These are phyloP conservation scores for Cutaneotrichosporon dermatis DNA, from an alignment of 1,284 basidiomycete genomes.

Conservation along the genomic window DNA sequence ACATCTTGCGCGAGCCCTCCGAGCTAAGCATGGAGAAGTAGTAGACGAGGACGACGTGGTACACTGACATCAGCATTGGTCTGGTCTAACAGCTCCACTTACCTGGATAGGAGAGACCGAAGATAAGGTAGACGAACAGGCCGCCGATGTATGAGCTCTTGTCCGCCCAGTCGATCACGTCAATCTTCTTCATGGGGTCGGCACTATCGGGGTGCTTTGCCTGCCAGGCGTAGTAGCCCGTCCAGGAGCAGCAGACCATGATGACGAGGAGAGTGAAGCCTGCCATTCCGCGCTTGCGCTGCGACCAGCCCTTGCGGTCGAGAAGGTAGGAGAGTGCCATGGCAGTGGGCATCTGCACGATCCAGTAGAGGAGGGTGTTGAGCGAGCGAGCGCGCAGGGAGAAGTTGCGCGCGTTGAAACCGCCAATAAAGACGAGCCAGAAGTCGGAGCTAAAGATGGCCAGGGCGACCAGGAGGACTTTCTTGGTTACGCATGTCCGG, in stretches of 20 bases:
- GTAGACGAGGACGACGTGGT: conserved; percentile 6
- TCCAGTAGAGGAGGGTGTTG: conserved; percentile 4
- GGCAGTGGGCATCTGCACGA: conserved; percentile 2
- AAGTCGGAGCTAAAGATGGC: conserved; percentile 4
- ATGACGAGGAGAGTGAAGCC: background rate
- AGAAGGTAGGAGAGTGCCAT: background rate
- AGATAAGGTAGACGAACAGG: conserved; percentile 4
- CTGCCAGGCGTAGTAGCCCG: conserved; percentile 3
- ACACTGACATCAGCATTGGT: background rate
- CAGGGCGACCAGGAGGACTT: background rate
- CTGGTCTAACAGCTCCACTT: too few species aligned
- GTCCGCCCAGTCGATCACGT: conserved; percentile 4
- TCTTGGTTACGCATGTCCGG: background rate
- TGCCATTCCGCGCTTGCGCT: background rate
- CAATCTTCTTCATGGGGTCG: background rate
- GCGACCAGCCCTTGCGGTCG: conserved; percentile 1
- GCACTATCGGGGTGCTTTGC: background rate
- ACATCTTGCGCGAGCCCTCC: conserved; percentile 1
- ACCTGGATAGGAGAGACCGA: conserved; percentile 1
- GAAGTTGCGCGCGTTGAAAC: conserved; percentile 4
- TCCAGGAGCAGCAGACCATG: conserved; percentile 1
- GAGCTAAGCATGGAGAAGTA: conserved; percentile 2
- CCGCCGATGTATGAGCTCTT: background rate
- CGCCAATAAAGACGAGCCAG: conserved; percentile 4
- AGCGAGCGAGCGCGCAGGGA: conserved; percentile 4